Percentiles rank a stretch among this genome's conserved stretches.
phyloP scores from a whole-genome alignment of 805 yeast genomes.

The Tetrapisispora namnaoensis region DNA sequence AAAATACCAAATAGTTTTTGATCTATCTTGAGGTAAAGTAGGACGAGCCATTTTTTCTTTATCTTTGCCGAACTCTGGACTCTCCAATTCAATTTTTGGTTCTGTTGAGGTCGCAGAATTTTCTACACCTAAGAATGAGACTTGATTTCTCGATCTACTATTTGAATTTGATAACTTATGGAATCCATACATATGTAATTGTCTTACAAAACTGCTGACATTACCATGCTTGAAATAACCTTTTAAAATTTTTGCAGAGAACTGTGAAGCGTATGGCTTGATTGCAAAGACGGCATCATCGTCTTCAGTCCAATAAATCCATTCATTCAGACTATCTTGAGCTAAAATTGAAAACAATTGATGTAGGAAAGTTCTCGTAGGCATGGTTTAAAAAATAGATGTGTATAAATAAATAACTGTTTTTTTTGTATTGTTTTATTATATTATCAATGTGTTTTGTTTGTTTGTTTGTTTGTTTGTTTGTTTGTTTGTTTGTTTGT shows the following conservation, averaged over 20 bases:
- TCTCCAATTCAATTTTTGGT: not conserved
- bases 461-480: no score
- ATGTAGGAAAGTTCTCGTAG: slow-evolving; percentile 32
- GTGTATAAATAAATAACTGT: no score
- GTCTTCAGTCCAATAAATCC: slow-evolving; percentile 77
- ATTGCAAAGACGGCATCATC: slow-evolving; percentile 61
- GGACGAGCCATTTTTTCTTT: slow-evolving; percentile 1
- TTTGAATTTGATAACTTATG: slow-evolving; percentile 44
- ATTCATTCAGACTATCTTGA: slow-evolving; percentile 56
- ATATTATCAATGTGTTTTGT: not conserved
- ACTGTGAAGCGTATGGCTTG: slow-evolving; percentile 60
- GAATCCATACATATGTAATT: slow-evolving; percentile 74
- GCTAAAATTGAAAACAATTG: slow-evolving; percentile 87
- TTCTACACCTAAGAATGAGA: not conserved
- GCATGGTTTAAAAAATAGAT: not conserved
- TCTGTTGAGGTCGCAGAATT: not conserved
- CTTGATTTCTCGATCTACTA: not conserved
- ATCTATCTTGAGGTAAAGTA: slow-evolving; percentile 3
- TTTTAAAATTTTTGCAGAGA: slow-evolving; percentile 61
- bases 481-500: no score
- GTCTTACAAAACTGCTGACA: slow-evolving; percentile 70
- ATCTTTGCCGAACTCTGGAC: not conserved
- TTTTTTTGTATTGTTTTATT: not conserved
- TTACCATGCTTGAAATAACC: slow-evolving; percentile 73
- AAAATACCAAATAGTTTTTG: slow-evolving; percentile 20